These are phyloP conservation scores for Vaccinium vitisidaea DNA, from an alignment of 148 eudicot species.

Conservation along the genomic window DNA sequence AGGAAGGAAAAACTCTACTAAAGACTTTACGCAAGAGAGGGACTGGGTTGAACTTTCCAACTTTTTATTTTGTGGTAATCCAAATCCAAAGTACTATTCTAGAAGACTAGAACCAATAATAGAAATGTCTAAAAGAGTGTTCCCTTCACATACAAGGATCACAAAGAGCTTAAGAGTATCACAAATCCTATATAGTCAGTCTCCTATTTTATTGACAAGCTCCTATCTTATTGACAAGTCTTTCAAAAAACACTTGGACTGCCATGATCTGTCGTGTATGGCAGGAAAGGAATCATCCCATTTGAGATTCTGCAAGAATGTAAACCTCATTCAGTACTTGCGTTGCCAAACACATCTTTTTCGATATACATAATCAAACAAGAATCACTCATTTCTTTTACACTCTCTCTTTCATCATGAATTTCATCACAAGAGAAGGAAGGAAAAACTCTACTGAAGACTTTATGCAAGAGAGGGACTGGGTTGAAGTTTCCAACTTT, in stretches of 20 bases:
- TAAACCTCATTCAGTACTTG: background rate
- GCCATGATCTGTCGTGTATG: background rate
- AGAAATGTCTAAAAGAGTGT: background rate
- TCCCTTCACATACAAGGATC: background rate
- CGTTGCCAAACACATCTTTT: background rate
- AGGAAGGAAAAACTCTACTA: background rate
- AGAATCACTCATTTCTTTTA: background rate
- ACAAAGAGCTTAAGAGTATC: background rate
- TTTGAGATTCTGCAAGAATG: background rate
- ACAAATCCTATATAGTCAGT: background rate
- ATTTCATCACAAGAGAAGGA: background rate
- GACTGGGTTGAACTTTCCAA: background rate
- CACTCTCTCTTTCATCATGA: background rate
- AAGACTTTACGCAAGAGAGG: background rate
- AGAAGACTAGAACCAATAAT: background rate
- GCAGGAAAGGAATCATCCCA: no score
- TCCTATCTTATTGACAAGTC: background rate
- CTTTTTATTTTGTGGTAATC: background rate
- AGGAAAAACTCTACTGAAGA: background rate
- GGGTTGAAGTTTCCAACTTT: background rate
- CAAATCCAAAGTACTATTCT: background rate
- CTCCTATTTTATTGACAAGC: no score
- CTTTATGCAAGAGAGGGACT: background rate
- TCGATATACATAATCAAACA: background rate
- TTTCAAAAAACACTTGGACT: background rate